Percentiles rank a stretch among this genome's conserved stretches.
These are phyloP conservation scores for Plasmodium billcollinsi DNA, from an alignment of 169 alveolate species.

Conservation along the genomic window DNA sequence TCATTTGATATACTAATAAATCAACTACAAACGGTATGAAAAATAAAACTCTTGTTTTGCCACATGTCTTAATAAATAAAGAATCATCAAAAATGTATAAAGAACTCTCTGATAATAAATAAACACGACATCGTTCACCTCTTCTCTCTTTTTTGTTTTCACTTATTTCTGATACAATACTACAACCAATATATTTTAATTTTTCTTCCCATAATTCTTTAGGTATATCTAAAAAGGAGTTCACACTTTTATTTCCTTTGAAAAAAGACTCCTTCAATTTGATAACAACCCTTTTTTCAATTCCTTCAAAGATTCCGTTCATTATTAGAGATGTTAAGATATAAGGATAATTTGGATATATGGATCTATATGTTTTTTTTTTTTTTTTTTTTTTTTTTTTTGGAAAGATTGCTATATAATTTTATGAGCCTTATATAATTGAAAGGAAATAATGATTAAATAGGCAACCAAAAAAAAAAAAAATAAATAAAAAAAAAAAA, in stretches of 20 bases:
- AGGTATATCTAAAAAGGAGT: slow-evolving; percentile 43
- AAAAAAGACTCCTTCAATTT: slow-evolving; percentile 30
- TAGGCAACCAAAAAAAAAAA: too few relatives aligned
- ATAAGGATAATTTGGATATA: too few relatives aligned
- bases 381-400: too few relatives aligned
- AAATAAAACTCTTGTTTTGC: slow-evolving; percentile 58
- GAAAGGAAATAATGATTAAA: too few relatives aligned
- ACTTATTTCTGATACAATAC: slow-evolving; percentile 45
- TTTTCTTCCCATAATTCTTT: slow-evolving; percentile 47
- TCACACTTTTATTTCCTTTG: not conserved
- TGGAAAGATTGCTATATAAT: too few relatives aligned
- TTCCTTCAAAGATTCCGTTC: slow-evolving; percentile 57
- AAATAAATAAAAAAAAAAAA: too few relatives aligned
- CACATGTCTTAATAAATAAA: slow-evolving; percentile 63
- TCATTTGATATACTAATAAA: slow-evolving; percentile 13
- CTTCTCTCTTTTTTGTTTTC: slow-evolving; percentile 19
- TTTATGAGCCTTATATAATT: too few relatives aligned
- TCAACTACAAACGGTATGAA: slow-evolving; percentile 69
- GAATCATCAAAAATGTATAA: slow-evolving; percentile 23
- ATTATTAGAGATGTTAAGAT: not conserved
- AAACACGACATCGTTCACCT: slow-evolving; percentile 47
- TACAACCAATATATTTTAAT: slow-evolving; percentile 37
- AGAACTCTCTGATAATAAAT: slow-evolving; percentile 67
- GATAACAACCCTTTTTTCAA: slow-evolving; percentile 56
- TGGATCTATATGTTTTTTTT: too few relatives aligned